phyloP scores from a whole-genome alignment of 2,329 filamentous ascomycete genomes.

The Calonectria pteridis region DNA sequence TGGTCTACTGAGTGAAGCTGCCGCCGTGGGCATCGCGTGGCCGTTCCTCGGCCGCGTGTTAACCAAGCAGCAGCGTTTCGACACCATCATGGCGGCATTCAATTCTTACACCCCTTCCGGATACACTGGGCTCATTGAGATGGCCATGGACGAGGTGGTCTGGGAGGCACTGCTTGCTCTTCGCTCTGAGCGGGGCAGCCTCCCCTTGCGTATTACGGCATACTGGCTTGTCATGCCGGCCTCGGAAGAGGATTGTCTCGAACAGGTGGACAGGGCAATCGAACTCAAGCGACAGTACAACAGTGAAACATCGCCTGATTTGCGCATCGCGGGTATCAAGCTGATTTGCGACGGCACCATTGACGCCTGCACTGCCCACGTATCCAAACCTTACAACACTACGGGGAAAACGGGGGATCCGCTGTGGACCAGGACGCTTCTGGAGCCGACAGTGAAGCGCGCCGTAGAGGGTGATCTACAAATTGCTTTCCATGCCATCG shows the following conservation, averaged over 20 bases:
- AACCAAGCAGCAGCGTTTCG: conserved; percentile 53
- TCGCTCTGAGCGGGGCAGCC: conserved; percentile 44
- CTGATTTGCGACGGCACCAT: conserved; percentile 73
- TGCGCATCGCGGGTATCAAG: conserved; percentile 70
- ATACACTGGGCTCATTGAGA: conserved; percentile 59
- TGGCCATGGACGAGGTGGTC: conserved; percentile 61
- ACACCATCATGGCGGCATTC: conserved; percentile 53
- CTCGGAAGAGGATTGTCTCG: conserved; percentile 47
- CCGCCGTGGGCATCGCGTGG: conserved; percentile 56
- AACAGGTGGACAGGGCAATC: conserved; percentile 55
- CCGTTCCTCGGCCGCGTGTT: conserved; percentile 54
- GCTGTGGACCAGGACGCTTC: conserved; percentile 10
- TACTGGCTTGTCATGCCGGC: conserved; percentile 58
- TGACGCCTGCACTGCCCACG: conserved; percentile 70
- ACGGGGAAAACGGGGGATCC: not conserved
- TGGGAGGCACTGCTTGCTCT: conserved; percentile 54
- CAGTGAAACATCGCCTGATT: conserved; percentile 44
- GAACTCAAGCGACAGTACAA: conserved; percentile 53
- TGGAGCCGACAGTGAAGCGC: conserved; percentile 13
- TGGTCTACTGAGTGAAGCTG: conserved; percentile 57
- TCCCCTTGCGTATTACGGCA: conserved; percentile 55
- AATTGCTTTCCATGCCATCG: conserved; percentile 40
- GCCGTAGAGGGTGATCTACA: conserved; percentile 12
- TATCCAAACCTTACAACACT: conserved; percentile 66
- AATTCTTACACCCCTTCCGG: conserved; percentile 54